Percentiles rank a stretch among this genome's conserved stretches.
phyloP scores from a whole-genome alignment of 345 rosid species.

The Hibiscus mutabilis region DNA sequence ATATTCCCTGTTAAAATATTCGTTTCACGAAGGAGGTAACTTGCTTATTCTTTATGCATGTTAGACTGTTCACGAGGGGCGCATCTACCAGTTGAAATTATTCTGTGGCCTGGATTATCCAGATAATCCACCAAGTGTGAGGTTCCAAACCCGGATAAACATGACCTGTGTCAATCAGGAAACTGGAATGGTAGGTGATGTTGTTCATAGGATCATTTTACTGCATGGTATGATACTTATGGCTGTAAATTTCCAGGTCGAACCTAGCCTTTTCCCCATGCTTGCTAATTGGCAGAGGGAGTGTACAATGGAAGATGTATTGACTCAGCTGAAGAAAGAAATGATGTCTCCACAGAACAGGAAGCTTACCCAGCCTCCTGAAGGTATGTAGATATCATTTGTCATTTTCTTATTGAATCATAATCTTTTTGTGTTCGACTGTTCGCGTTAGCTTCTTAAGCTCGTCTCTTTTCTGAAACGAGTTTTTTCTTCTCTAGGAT shows the following conservation, averaged over 20 bases:
- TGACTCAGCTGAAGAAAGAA: constrained; percentile 70
- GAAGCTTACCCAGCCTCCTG: constrained; percentile 73
- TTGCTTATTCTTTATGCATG: constrained; percentile 9
- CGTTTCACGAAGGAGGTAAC: too few relatives aligned
- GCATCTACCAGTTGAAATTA: constrained; percentile 74
- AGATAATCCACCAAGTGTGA: constrained; percentile 60
- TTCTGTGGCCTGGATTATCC: constrained; percentile 69
- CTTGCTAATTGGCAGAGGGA: constrained; percentile 74
- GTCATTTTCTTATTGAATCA: neutral
- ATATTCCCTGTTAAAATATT: neutral
- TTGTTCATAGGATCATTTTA: neutral
- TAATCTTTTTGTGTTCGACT: neutral
- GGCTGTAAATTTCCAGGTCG: constrained; percentile 39
- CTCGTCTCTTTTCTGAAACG: neutral
- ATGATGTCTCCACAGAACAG: constrained; percentile 72
- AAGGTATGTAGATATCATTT: constrained; percentile 34
- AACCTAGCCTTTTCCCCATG: constrained; percentile 61
- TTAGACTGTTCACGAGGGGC: constrained; percentile 81
- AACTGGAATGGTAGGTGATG: constrained; percentile 49
- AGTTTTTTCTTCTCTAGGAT: neutral
- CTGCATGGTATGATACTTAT: constrained; percentile 10
- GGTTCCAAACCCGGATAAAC: constrained; percentile 64
- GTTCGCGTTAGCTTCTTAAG: neutral
- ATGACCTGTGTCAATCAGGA: constrained; percentile 73
- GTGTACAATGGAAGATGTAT: constrained; percentile 62